phyloP scores from a whole-genome alignment of 805 yeast species.

The Candida taoyuanica region DNA sequence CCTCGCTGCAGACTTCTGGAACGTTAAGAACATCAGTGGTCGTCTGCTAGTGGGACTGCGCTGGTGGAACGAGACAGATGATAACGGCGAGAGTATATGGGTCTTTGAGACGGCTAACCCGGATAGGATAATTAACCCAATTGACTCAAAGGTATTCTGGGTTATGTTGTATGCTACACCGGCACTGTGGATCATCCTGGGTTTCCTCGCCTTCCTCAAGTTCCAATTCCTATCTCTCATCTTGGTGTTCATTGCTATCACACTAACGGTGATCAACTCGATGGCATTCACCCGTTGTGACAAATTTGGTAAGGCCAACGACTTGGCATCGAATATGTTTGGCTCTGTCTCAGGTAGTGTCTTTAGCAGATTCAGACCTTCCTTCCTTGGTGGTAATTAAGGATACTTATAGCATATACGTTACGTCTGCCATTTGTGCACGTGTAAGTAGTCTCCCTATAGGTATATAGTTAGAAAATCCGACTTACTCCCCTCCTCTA shows the following conservation, averaged over 20 bases:
- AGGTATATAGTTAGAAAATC: neutral
- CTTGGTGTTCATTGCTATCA: slow-evolving; percentile 61
- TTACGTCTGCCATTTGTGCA: neutral
- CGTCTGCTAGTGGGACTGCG: slow-evolving; percentile 84
- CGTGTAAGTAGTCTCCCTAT: neutral
- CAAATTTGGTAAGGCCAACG: slow-evolving; percentile 82
- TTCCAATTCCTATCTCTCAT: slow-evolving; percentile 65
- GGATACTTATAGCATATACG: neutral
- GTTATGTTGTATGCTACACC: slow-evolving; percentile 71
- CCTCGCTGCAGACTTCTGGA: slow-evolving; percentile 90
- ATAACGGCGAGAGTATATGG: slow-evolving; percentile 52
- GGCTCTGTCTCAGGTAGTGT: slow-evolving; percentile 46
- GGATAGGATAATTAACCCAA: slow-evolving; percentile 70
- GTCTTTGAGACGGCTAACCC: slow-evolving; percentile 86
- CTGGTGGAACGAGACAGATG: slow-evolving; percentile 93
- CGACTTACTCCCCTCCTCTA: neutral
- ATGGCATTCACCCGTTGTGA: slow-evolving; percentile 91
- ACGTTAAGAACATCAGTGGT: slow-evolving; percentile 87
- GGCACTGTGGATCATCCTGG: slow-evolving; percentile 67
- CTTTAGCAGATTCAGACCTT: slow-evolving; percentile 41
- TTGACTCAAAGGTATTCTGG: slow-evolving; percentile 91
- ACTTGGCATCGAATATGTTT: slow-evolving; percentile 52
- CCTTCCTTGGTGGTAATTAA: slow-evolving; percentile 15
- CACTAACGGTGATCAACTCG: slow-evolving; percentile 75
- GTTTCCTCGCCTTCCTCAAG: slow-evolving; percentile 71